Conservation (phyloP, 164 flowering plant genomes). For the Pachysandra terminalis region DNA sequence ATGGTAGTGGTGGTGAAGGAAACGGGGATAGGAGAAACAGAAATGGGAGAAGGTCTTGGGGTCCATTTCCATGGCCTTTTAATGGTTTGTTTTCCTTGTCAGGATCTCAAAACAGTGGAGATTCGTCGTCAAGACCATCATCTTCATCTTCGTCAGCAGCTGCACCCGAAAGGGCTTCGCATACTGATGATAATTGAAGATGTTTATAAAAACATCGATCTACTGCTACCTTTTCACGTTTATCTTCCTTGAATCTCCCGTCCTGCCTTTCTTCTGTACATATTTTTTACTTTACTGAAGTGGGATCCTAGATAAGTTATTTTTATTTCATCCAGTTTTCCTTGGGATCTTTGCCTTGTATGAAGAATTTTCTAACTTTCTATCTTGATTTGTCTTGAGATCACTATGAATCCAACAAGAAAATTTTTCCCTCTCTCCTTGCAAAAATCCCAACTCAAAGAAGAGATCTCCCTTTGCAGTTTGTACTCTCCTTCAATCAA, state of each 20-base stretch:
- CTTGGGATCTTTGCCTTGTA: constrained; percentile 4
- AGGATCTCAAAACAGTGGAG: constrained; percentile 34
- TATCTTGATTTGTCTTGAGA: constrained; percentile 17
- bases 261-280: constrained; percentile 24
- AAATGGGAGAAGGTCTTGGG: constrained; percentile 46
- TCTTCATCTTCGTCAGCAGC: constrained; percentile 16
- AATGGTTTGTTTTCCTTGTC: constrained; percentile 49
- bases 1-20: constrained; percentile 17
- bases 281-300: constrained; percentile 13
- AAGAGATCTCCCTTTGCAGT: no score
- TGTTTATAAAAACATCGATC: constrained; percentile 2
- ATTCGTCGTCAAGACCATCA: constrained; percentile 28
- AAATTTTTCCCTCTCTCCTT: no score
- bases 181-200: constrained; percentile 33
- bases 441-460: no score
- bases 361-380: background rate
- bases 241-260: constrained; percentile 12
- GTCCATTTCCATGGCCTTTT: constrained; percentile 57
- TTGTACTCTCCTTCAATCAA: no score
- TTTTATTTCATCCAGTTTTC: background rate
- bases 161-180: constrained; percentile 23
- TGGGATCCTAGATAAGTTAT: constrained; percentile 9
- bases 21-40: constrained; percentile 19
- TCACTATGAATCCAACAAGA: no score
- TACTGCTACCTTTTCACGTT: background rate